Evolutionary conservation across 306 rosid species (phyloP).

Genomic region (Fagus crenata): DNA sequence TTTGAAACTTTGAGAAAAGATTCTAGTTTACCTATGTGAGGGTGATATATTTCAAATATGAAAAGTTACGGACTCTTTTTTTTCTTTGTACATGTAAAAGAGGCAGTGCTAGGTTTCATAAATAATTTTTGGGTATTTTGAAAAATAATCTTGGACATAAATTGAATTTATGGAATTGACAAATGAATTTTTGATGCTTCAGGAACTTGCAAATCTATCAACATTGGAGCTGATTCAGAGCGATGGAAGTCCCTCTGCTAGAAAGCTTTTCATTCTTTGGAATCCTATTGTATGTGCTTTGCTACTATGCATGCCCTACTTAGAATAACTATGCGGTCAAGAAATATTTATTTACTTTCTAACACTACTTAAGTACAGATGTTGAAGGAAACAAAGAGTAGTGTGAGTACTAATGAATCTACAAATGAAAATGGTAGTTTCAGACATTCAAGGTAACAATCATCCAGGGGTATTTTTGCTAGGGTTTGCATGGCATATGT

Average conservation of each 20-base stretch:
- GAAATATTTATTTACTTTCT: constrained; percentile 25
- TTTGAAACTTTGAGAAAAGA: background rate
- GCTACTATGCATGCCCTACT: constrained; percentile 8
- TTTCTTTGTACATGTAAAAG: background rate
- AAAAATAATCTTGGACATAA: background rate
- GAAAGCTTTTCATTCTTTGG: constrained; percentile 89
- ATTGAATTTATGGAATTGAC: background rate
- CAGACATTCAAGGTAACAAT: constrained; percentile 62
- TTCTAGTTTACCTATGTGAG: background rate
- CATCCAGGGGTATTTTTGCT: background rate
- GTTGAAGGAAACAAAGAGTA: constrained; percentile 32
- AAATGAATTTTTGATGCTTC: constrained; percentile 25
- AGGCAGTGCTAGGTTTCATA: background rate
- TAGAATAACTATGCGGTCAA: background rate
- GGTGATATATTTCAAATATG: too few species aligned
- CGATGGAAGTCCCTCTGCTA: constrained; percentile 93
- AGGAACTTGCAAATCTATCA: constrained; percentile 89
- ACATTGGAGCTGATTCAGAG: constrained; percentile 73
- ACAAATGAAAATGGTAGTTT: constrained; percentile 42
- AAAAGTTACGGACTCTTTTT: too few species aligned
- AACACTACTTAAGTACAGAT: constrained; percentile 39
- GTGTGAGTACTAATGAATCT: constrained; percentile 28
- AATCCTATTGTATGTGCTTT: constrained; percentile 61
- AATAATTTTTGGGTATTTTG: background rate
- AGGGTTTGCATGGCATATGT: background rate